Conservation (phyloP, 352 stramenopile species). For the Albugo candida region DNA sequence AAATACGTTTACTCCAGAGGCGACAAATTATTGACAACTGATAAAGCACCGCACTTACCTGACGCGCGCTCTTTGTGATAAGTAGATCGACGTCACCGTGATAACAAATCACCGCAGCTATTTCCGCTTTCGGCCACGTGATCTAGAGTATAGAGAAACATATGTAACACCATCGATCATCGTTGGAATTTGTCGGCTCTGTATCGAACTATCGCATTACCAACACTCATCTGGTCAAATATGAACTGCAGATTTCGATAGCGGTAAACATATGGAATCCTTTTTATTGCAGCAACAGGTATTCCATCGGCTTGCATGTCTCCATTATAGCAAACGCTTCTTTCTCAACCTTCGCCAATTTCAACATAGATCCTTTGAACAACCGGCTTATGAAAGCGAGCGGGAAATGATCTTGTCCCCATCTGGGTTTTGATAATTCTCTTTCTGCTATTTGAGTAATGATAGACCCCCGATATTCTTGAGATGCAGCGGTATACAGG, state of each 20-base stretch:
- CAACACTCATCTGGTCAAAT: conserved; percentile 5
- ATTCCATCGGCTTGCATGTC: conserved; percentile 9
- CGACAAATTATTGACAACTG: conserved; percentile 1
- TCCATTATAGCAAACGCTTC: conserved; percentile 11
- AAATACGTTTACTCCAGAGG: conserved; percentile 5
- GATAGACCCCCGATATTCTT: neutral
- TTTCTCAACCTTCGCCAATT: conserved; percentile 11
- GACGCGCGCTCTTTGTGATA: neutral
- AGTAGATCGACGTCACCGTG: conserved; percentile 4
- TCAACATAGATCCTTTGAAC: conserved; percentile 1
- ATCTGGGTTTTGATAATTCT: neutral
- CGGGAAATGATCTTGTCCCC: neutral
- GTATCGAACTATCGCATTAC: conserved; percentile 4
- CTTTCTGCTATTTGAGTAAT: neutral
- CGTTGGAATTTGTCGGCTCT: conserved; percentile 13
- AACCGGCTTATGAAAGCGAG: conserved; percentile 9
- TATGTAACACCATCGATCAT: conserved; percentile 7
- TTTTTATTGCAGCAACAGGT: conserved; percentile 4
- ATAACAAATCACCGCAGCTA: conserved; percentile 15
- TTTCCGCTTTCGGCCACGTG: conserved; percentile 9
- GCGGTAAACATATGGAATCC: conserved; percentile 10
- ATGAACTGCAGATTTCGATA: conserved; percentile 11
- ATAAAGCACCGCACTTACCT: neutral
- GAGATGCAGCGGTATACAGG: conserved; percentile 1
- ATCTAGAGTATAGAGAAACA: conserved; percentile 7